Evolutionary conservation across 1,139 yeast species (phyloP), one percentile per base, ranked within the genome.

Genomic region (Candida buenavistaensis): DNA sequence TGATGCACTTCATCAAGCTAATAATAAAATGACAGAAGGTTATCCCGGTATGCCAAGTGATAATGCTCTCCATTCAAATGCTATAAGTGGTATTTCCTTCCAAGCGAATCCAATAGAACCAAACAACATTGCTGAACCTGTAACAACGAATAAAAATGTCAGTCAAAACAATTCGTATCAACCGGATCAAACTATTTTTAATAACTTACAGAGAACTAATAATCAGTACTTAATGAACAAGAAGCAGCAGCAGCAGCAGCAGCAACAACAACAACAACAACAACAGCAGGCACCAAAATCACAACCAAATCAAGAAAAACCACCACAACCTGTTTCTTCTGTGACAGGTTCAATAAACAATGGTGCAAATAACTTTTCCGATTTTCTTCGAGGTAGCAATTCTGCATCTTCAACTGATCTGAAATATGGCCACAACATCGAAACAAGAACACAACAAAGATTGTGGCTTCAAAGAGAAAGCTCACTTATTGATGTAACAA

Each of bases 381-480:
- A 62, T 42, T 63, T 62, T 31, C 52, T 62, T 28, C 53, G 50
- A 19, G 50, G 47, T 30, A 50, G 44, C 26, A 36, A 40, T 23
- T 45, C 46, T 9, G 30, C 46, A 13, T 36, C 41, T 2, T 30
- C 39, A n/a, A 39, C 45, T 3, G 46, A 39, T 16, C 38, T 24
- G 27, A 33, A 32, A 23, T 38, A 33, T 12, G 28, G 33, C 38
- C 54, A 51, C 32, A 55, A 50, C 34, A 38, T 41, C 9, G 57
- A 53, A 34, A 81, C 88, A 1, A 70, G 95, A 56, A 85, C 95
- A 0, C 95, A 86, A 51, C 92, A 85, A 50, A 74, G 83, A 43
- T 68, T 86, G 33, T 85, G 95, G 95, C 62, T 86, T 24, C 95
- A 85, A 54, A 67, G 95, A 43, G 95, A 86, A 45, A 83, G 76